Evolutionary conservation across 129 eudicot genomes (phyloP).

Genomic region (Pulicaria dysenterica): DNA sequence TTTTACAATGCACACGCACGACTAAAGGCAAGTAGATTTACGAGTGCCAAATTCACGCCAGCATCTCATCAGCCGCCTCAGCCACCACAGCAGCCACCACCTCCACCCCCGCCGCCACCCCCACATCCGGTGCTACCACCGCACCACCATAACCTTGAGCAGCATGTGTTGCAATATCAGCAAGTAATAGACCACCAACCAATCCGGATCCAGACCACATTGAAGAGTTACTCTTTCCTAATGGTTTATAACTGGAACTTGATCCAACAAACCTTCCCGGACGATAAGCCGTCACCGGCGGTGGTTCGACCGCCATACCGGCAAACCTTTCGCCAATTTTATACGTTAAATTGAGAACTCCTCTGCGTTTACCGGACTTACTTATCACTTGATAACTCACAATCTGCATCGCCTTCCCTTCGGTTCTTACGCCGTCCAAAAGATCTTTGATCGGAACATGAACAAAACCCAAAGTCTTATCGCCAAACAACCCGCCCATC

Average conservation of each 20-base stretch:
- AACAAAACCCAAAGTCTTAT: slow-evolving; percentile 52
- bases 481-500: slow-evolving; percentile 39
- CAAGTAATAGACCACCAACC: slow-evolving; percentile 50
- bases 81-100: slow-evolving; percentile 7
- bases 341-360: slow-evolving; percentile 45
- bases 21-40: no score
- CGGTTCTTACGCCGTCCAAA: slow-evolving; percentile 4
- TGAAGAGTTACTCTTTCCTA: slow-evolving; percentile 25
- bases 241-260: slow-evolving; percentile 12
- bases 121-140: neutral
- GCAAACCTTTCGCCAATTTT: slow-evolving; percentile 35
- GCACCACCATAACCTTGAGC: neutral
- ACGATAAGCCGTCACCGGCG: slow-evolving; percentile 38
- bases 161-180: slow-evolving; percentile 39
- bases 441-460: slow-evolving; percentile 54
- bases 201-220: slow-evolving; percentile 46
- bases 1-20: no score
- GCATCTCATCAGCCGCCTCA: neutral
- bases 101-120: slow-evolving; percentile 31
- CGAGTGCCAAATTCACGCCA: slow-evolving; percentile 5
- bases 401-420: neutral
- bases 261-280: neutral
- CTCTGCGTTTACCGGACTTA: slow-evolving; percentile 44
- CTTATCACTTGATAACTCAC: slow-evolving; percentile 56
- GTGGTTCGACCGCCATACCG: slow-evolving; percentile 16